Percentiles rank a stretch among this genome's conserved stretches.
These are phyloP conservation scores for Rubia balearica DNA, from an alignment of 305 asterid genomes.

Conservation along the genomic window DNA sequence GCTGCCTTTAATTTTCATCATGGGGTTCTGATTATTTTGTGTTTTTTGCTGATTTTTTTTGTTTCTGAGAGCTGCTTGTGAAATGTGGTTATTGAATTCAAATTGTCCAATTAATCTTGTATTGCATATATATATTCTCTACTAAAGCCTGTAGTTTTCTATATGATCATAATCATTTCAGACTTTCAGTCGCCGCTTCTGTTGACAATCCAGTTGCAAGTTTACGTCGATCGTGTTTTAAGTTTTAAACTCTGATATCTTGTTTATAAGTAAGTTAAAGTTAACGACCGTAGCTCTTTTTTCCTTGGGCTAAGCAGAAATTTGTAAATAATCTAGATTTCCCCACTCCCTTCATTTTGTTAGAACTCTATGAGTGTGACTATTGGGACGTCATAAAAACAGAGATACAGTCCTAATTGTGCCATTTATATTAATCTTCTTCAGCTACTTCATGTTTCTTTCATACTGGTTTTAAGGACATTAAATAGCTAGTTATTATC, in stretches of 20 bases:
- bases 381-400: neutral
- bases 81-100: neutral
- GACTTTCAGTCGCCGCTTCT: neutral
- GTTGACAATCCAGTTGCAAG: neutral
- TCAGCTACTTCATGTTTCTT: neutral
- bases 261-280: neutral
- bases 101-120: neutral
- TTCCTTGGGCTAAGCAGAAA: neutral
- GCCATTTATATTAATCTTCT: neutral
- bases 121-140: neutral
- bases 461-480: neutral
- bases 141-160: neutral
- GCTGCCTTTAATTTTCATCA: neutral
- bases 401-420: neutral
- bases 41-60: neutral
- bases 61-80: neutral
- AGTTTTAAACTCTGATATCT: neutral
- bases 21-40: neutral
- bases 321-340: neutral
- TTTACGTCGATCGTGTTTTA: neutral
- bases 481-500: neutral
- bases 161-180: neutral
- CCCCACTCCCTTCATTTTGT: neutral
- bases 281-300: neutral
- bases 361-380: neutral